Evolutionary conservation across 345 rosid genomes (phyloP), one percentile per base, ranked within the genome.

Genomic region (Corymbia maculata): DNA sequence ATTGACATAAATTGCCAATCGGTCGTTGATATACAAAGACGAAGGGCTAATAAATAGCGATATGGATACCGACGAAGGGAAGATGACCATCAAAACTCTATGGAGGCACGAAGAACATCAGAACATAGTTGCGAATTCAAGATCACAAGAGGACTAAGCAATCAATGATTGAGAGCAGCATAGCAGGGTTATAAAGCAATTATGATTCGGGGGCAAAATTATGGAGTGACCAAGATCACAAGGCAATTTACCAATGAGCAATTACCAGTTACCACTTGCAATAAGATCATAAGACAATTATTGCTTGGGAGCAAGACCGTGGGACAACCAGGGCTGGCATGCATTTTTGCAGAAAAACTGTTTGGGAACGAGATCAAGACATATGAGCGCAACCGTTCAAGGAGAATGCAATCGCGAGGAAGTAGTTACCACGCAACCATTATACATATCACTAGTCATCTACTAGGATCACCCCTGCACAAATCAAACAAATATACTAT

Each of bases 371-470:
- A 55, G 13, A 55, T 55, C 28, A 22, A 22, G 61, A 55, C 9
- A 55, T 55, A 21, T 22, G 61, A 28, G 24, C 61, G 24, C 61
- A 22, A 55, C 26, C 6, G 1, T 55, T 55, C 61, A 55, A 22
- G 61, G 21, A 55, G 22, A 55, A 55, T 12, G 22, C 5, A 55
- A 55, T 21, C 26, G 11, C 22, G 21, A 21, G 12, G 26, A 55
- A 55, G 26, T 55, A 55, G 59, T 55, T 21, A 55, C 12, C 12
- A 55, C 2, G 0, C 5, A 55, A 55, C 28, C 61, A 8, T 55
- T 55, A 8, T 55, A 55, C 28, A 55, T 22, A 21, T 28, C 28
- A 22, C 28, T 21, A 55, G 6, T 4, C 0, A 0, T 55, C 22
- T 55, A 22, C 28, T 55, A 55, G 61, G 13, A 55, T 21, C 1